phyloP scores from a whole-genome alignment of 257 asterid species.

The Solanum peruvianum region DNA sequence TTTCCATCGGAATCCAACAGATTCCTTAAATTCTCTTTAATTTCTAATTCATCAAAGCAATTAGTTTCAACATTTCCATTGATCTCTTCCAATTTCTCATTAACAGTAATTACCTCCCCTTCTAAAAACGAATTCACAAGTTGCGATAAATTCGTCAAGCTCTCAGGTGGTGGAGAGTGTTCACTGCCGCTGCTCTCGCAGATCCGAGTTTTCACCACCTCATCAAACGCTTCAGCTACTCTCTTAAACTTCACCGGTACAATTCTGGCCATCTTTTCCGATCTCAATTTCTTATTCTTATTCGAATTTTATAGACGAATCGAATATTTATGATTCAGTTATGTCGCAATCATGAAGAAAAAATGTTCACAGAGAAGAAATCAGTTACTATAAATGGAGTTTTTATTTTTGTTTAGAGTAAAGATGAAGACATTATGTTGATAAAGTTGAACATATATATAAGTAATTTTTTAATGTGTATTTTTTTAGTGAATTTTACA shows the following conservation, averaged over 20 bases:
- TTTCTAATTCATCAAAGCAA: constrained; percentile 1
- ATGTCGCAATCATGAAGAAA: not conserved
- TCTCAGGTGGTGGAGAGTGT: constrained; percentile 17
- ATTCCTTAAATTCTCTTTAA: constrained; percentile 1
- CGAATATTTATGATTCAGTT: not conserved
- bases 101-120: not conserved
- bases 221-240: constrained; percentile 53
- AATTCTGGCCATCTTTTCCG: constrained; percentile 22
- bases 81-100: not conserved
- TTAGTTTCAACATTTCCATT: not conserved
- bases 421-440: constrained; percentile 1
- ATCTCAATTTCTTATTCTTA: not conserved
- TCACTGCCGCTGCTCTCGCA: constrained; percentile 85
- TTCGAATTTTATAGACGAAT: not conserved
- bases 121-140: constrained; percentile 55
- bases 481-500: not conserved
- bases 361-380: not conserved
- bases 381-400: not conserved
- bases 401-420: not conserved
- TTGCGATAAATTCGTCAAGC: constrained; percentile 33
- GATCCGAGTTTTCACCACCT: constrained; percentile 33
- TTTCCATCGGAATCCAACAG: not conserved
- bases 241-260: constrained; percentile 39
- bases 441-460: not conserved
- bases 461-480: not conserved